Evolutionary conservation across 2,329 filamentous ascomycete genomes (phyloP).

Genomic region (Passalora sequoiae): DNA sequence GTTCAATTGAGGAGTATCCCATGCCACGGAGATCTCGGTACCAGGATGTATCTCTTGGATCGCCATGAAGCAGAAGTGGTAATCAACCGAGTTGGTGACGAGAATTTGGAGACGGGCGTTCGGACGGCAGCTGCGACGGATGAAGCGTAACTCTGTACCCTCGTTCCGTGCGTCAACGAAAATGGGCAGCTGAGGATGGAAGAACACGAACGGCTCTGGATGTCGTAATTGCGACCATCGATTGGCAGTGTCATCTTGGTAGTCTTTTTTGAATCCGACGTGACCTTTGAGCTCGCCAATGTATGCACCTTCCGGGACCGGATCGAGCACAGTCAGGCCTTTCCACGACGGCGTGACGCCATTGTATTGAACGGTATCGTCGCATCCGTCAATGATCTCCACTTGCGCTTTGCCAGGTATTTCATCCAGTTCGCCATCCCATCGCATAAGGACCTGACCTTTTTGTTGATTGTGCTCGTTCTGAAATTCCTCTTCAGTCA

Average conservation of each 20-base stretch:
- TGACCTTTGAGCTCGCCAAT: constrained; percentile 66
- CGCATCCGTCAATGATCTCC: constrained; percentile 49
- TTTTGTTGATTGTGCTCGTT: constrained; percentile 44
- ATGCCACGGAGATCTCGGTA: constrained; percentile 64
- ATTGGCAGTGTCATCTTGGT: constrained; percentile 42
- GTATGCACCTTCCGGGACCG: constrained; percentile 49
- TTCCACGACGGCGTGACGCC: constrained; percentile 65
- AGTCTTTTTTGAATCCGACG: constrained; percentile 46
- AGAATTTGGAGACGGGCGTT: constrained; percentile 87
- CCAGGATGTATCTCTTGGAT: constrained; percentile 68
- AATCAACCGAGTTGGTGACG: constrained; percentile 70
- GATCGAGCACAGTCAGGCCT: constrained; percentile 53
- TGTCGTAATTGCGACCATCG: constrained; percentile 46
- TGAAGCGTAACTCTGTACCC: constrained; percentile 79
- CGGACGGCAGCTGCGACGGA: constrained; percentile 85
- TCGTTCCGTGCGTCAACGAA: constrained; percentile 89
- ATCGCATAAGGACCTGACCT: constrained; percentile 66
- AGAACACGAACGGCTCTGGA: constrained; percentile 51
- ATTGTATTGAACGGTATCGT: constrained; percentile 45
- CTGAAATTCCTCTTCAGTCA: constrained; percentile 52
- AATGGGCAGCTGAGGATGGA: constrained; percentile 80
- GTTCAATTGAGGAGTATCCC: constrained; percentile 43
- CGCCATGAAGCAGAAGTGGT: constrained; percentile 89
- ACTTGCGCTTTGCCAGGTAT: constrained; percentile 49
- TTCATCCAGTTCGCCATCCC: constrained; percentile 52